Percentiles rank a stretch among this genome's conserved stretches.
These are phyloP conservation scores for Trypanosoma theileri DNA, from an alignment of 208 protist genomes.

Conservation along the genomic window DNA sequence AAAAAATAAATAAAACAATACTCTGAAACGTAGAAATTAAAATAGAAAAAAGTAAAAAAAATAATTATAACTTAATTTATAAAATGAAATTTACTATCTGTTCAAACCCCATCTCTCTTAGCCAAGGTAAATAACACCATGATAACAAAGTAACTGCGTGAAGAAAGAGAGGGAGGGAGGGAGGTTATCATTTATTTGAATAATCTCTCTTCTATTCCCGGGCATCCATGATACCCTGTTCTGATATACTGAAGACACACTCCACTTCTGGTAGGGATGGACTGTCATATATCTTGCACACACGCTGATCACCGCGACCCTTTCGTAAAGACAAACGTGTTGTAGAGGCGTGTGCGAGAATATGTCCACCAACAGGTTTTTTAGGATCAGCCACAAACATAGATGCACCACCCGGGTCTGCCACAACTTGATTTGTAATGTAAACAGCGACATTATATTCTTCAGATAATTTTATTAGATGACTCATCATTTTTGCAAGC, in stretches of 20 bases:
- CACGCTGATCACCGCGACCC: conserved; percentile 95
- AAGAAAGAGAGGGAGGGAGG: conserved; percentile 22
- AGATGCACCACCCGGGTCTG: conserved; percentile 96
- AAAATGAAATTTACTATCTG: neutral
- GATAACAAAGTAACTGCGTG: conserved; percentile 7
- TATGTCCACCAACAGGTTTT: conserved; percentile 98
- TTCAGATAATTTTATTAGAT: conserved; percentile 97
- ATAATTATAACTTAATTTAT: neutral
- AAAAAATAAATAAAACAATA: neutral
- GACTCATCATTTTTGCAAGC: conserved; percentile 89
- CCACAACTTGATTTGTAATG: conserved; percentile 99
- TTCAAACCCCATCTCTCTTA: neutral
- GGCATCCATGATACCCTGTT: conserved; percentile 95
- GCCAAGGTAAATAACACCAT: conserved; percentile 1
- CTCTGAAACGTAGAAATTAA: neutral
- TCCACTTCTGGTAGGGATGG: conserved; percentile 97
- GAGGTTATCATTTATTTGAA: conserved; percentile 1
- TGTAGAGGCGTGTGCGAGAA: conserved; percentile 98
- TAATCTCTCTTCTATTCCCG: conserved; percentile 58
- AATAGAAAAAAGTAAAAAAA: neutral
- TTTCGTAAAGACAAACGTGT: conserved; percentile 95
- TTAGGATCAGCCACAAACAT: conserved; percentile 98
- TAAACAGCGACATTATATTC: conserved; percentile 99
- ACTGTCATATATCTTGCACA: conserved; percentile 98
- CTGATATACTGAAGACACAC: conserved; percentile 94